phyloP scores from a whole-genome alignment of 2,329 filamentous ascomycete genomes.

The Bisporella sp. region DNA sequence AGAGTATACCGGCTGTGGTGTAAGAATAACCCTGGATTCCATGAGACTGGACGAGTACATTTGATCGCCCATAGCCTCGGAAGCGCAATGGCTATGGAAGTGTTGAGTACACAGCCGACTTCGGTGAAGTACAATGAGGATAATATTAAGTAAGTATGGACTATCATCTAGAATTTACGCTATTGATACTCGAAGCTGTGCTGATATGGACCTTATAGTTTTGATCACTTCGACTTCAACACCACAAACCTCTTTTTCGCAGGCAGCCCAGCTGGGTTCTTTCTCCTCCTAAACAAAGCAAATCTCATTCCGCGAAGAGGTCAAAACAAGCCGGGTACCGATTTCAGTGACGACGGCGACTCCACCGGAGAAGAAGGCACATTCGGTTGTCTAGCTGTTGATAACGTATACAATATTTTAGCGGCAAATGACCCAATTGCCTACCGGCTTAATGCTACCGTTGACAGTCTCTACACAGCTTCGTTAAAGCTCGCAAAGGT shows the following conservation, averaged over 20 bases:
- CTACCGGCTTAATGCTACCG: conserved; percentile 84
- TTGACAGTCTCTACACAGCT: conserved; percentile 73
- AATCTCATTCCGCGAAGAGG: conserved; percentile 69
- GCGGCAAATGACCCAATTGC: conserved; percentile 68
- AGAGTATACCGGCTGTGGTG: conserved; percentile 96
- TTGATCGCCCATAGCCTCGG: conserved; percentile 90
- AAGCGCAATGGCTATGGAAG: conserved; percentile 89
- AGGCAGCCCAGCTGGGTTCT: conserved; percentile 88
- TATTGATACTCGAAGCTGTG: too few relatives aligned
- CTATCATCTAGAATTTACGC: too few relatives aligned
- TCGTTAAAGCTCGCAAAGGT: conserved; percentile 73
- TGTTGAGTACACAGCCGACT: conserved; percentile 84
- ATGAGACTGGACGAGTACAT: conserved; percentile 68
- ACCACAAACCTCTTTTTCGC: conserved; percentile 84
- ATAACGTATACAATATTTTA: conserved; percentile 95
- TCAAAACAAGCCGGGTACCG: conserved; percentile 66
- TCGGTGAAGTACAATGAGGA: conserved; percentile 29
- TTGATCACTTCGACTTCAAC: conserved; percentile 78
- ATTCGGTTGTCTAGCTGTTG: conserved; percentile 87
- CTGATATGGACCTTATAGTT: conserved; percentile 22
- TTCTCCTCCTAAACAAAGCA: conserved; percentile 74
- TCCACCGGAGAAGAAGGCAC: conserved; percentile 72
- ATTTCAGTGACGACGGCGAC: conserved; percentile 43
- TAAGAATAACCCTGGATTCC: conserved; percentile 82
- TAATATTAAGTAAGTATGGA: too few relatives aligned